Base-by-base conservation (phyloP, 2,329 filamentous ascomycete genomes). In the Metarhizium album region DNA sequence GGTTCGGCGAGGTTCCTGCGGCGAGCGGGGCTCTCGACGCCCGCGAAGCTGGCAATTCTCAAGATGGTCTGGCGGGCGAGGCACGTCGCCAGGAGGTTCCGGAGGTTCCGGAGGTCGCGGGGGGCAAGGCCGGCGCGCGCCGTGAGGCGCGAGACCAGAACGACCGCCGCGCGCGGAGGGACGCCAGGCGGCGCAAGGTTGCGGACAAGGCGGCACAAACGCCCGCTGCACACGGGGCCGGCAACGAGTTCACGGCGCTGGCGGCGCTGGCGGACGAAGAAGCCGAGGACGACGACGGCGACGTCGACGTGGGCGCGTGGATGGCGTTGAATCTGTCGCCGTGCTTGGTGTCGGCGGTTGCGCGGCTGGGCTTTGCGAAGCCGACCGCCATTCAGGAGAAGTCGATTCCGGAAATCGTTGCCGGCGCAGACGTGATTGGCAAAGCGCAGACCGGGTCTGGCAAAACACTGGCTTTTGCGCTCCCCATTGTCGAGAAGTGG, bases 371-470 rank as follows among this genome's bases (percentile, higher is more conserved):
- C 52, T 97, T 97, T 64, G 64, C 77, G 4, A 83, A 80, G 52
- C 93, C 93, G 1, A 96, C 90, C 0, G 69, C 78, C 0, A 95
- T 98, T 52, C 93, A 98, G 65, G 70, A 75, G 20, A 75, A 81
- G 33, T 75, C 87, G 1, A 95, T 98, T 58, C 90, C 93, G 0
- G 79, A 87, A 49, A 87, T 96, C 45, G 65, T 91, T 20, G 79
- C 81, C 5, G 91, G 91, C 0, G 86, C 87, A 63, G 91, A 98
- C 67, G 85, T 97, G 16, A 86, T 98, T 56, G 93, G 93, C 42
- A 98, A 98, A 70, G 93, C 93, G 2, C 86, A 91, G 11, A 98
- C 93, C 0, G 93, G 93, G 57, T 97, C 93, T 14, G 93, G 93
- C 59, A 98, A 98, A 70, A 98, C 93, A 0, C 73, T 98, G 43